phyloP scores from a whole-genome alignment of 345 rosid genomes.

The Hirschfeldia incana region DNA sequence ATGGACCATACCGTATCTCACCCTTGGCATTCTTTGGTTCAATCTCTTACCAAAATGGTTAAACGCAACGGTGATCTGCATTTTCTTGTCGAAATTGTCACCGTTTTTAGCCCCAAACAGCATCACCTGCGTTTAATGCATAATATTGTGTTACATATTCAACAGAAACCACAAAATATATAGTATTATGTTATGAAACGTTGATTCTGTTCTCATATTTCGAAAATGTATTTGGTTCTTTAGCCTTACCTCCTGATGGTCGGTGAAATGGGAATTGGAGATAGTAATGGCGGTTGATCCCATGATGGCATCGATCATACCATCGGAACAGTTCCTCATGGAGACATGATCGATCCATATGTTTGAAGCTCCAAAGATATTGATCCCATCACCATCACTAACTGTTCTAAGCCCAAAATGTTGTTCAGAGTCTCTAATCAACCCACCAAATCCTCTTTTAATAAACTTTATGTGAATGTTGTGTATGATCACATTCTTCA shows the following conservation, averaged over 20 bases:
- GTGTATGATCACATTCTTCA: slow-evolving; percentile 68
- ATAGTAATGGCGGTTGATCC: slow-evolving; percentile 69
- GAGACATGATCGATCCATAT: slow-evolving; percentile 77
- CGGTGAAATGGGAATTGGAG: slow-evolving; percentile 67
- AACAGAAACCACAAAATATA: background rate
- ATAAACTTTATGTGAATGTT: slow-evolving; percentile 59
- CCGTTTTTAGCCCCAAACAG: slow-evolving; percentile 59
- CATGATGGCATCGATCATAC: slow-evolving; percentile 57
- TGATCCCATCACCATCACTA: slow-evolving; percentile 75
- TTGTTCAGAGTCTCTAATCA: slow-evolving; percentile 58
- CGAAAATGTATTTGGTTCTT: background rate
- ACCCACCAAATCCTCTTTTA: slow-evolving; percentile 45
- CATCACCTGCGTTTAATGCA: slow-evolving; percentile 52
- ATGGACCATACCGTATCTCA: slow-evolving; percentile 61
- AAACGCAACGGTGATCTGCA: slow-evolving; percentile 75
- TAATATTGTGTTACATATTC: background rate
- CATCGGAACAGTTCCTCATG: slow-evolving; percentile 57
- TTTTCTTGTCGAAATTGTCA: slow-evolving; percentile 43
- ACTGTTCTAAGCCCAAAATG: slow-evolving; percentile 55
- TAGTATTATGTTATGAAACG: background rate
- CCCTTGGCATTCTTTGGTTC: slow-evolving; percentile 49
- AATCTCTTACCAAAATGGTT: slow-evolving; percentile 66
- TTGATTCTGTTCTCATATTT: background rate
- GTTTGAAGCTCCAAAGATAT: slow-evolving; percentile 53
- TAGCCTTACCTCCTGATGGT: slow-evolving; percentile 56